These are phyloP conservation scores for Aulographum hederae DNA, from an alignment of 2,329 filamentous ascomycete genomes.

Conservation along the genomic window DNA sequence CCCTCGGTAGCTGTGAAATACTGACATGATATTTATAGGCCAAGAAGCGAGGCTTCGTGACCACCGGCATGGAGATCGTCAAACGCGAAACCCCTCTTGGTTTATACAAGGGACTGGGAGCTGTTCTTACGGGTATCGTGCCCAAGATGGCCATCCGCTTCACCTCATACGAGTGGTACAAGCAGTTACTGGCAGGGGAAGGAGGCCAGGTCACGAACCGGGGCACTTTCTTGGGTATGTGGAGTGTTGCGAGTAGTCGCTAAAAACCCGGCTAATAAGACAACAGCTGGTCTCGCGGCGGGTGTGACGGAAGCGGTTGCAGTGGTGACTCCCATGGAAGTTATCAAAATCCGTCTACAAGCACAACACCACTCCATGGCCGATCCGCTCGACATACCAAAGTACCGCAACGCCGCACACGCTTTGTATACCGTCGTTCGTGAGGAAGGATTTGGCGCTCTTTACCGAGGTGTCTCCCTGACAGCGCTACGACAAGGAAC, in stretches of 20 bases:
- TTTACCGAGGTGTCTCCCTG: slow-evolving; percentile 86
- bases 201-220: slow-evolving; percentile 49
- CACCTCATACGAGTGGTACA: slow-evolving; percentile 92
- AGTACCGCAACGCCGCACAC: slow-evolving; percentile 87
- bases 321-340: slow-evolving; percentile 97
- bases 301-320: slow-evolving; percentile 93
- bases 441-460: slow-evolving; percentile 72
- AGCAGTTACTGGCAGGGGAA: slow-evolving; percentile 57
- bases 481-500: slow-evolving; percentile 88
- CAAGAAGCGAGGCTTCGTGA: slow-evolving; percentile 72
- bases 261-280: not conserved
- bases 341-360: slow-evolving; percentile 95
- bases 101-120: slow-evolving; percentile 95
- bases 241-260: slow-evolving; percentile 5
- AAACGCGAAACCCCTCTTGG: slow-evolving; percentile 79
- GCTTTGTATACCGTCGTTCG: slow-evolving; percentile 71
- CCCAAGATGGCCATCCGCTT: slow-evolving; percentile 99
- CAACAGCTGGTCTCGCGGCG: slow-evolving; percentile 63
- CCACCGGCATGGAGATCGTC: slow-evolving; percentile 73
- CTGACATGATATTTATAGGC: slow-evolving; percentile 26
- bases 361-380: slow-evolving; percentile 97
- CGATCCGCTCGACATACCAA: slow-evolving; percentile 86
- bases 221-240: slow-evolving; percentile 51
- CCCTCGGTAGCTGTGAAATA: too few species aligned
- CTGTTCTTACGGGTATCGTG: slow-evolving; percentile 87